Conservation (phyloP, 139 green algal genomes). For the Raphidocelis subcapitata region DNA sequence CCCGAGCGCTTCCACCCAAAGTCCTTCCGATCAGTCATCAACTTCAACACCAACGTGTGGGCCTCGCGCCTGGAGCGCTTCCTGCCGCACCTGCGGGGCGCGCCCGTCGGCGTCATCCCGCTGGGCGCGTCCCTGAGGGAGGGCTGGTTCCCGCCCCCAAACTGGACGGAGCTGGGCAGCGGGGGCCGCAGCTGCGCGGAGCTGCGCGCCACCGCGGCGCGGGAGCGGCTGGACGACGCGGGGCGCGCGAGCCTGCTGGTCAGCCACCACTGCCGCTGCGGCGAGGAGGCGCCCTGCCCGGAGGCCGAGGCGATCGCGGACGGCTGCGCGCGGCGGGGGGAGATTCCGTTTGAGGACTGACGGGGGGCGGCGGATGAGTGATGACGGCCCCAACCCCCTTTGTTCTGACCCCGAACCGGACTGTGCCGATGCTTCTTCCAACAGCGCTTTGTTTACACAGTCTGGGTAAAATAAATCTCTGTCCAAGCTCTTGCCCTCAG, state of each 20-base stretch:
- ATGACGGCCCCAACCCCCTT: no score
- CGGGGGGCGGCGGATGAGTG: no score
- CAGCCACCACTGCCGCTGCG: conserved; percentile 1
- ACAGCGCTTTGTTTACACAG: no score
- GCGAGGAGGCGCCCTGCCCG: neutral
- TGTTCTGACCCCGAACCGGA: no score
- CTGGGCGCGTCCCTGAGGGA: neutral
- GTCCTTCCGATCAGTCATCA: conserved; percentile 51
- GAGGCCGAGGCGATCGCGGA: neutral
- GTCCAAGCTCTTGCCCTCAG: no score
- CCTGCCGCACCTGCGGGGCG: neutral
- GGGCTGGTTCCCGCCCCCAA: conserved; percentile 13
- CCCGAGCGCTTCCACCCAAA: conserved; percentile 60
- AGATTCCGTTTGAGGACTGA: neutral
- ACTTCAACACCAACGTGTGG: conserved; percentile 74
- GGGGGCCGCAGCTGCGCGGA: conserved; percentile 18
- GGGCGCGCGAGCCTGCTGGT: conserved; percentile 4
- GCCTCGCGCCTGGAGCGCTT: conserved; percentile 7
- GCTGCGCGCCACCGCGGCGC: neutral
- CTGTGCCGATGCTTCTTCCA: no score
- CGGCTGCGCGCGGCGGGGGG: neutral
- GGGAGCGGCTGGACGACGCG: neutral
- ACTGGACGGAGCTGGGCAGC: conserved; percentile 6
- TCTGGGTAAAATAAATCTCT: no score
- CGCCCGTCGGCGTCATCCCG: conserved; percentile 16